phyloP scores from a whole-genome alignment of 2,329 filamentous ascomycete species.

The Nemania sp. region DNA sequence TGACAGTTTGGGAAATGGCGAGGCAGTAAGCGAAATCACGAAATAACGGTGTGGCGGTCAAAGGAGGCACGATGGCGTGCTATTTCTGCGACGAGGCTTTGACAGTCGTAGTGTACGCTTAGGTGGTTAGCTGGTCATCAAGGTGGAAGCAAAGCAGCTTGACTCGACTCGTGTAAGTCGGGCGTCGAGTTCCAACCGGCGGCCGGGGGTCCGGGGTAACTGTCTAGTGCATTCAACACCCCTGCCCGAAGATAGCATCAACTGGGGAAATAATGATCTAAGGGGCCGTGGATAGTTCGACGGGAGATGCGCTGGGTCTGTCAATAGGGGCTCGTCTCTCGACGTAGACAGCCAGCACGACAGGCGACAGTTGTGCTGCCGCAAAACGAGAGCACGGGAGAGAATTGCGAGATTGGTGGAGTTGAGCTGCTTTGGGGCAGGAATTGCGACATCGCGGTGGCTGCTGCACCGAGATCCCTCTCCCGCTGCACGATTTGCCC shows the following conservation, averaged over 20 bases:
- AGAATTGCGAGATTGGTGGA: slow-evolving; percentile 38
- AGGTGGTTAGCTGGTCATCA: neutral
- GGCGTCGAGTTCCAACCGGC: neutral
- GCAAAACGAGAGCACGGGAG: slow-evolving; percentile 41
- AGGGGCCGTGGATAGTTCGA: neutral
- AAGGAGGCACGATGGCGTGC: slow-evolving; percentile 38
- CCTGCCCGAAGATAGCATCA: slow-evolving; percentile 11
- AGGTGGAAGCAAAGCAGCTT: neutral
- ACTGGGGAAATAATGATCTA: neutral
- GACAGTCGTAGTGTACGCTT: neutral
- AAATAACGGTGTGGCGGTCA: slow-evolving; percentile 31
- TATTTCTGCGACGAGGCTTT: slow-evolving; percentile 25
- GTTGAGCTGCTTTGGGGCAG: slow-evolving; percentile 45
- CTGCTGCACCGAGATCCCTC: slow-evolving; percentile 36
- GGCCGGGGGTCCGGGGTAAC: slow-evolving; percentile 1
- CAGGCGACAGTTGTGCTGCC: slow-evolving; percentile 34
- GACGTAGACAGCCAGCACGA: neutral
- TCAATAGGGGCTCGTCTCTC: slow-evolving; percentile 16
- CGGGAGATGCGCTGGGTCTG: neutral
- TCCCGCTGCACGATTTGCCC: slow-evolving; percentile 27
- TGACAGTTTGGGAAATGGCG: no score
- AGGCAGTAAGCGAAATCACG: slow-evolving; percentile 23
- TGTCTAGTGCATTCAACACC: slow-evolving; percentile 17
- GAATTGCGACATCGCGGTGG: slow-evolving; percentile 46
- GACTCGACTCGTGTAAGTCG: no score